Conservation (phyloP, 495 filamentous ascomycete genomes). For the Cladorrhinum samala region DNA sequence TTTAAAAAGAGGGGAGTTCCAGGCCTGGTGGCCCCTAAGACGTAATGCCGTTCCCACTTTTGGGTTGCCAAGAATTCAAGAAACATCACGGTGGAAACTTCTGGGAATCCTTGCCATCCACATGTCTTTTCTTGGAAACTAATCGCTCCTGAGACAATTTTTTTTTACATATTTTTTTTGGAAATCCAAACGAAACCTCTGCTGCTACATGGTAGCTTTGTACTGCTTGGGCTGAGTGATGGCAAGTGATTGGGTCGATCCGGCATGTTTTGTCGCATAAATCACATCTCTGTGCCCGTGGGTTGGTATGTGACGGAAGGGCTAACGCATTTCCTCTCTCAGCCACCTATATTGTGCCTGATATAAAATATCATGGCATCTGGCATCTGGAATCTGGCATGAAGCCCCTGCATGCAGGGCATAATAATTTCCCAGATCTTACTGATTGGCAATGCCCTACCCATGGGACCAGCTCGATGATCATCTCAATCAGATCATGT, state of each 20-base stretch:
- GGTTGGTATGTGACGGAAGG: not conserved
- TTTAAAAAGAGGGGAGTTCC: conserved; percentile 9
- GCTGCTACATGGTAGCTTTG: not conserved
- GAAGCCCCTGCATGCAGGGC: too few relatives aligned
- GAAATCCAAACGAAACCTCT: too few relatives aligned
- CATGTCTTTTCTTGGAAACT: not conserved
- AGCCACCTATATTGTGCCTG: too few relatives aligned
- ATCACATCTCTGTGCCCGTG: conserved; percentile 4
- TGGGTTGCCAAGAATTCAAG: conserved; percentile 4
- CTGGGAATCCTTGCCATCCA: not conserved
- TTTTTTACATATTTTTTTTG: too few relatives aligned
- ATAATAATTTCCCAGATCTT: not conserved
- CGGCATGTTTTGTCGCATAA: conserved; percentile 12
- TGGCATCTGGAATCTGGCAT: too few relatives aligned
- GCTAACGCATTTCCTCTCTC: too few relatives aligned
- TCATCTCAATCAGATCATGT: too few relatives aligned
- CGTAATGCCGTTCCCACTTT: conserved; percentile 19
- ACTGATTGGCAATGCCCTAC: too few relatives aligned
- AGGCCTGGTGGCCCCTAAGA: conserved; percentile 9
- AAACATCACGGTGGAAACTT: not conserved
- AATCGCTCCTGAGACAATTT: too few relatives aligned
- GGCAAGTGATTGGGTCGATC: conserved; percentile 15
- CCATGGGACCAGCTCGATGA: too few relatives aligned
- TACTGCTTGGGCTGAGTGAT: too few relatives aligned
- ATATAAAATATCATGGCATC: too few relatives aligned